These are phyloP conservation scores for Cryphonectria japonica DNA, from an alignment of 2,329 filamentous ascomycete species.

Conservation along the genomic window DNA sequence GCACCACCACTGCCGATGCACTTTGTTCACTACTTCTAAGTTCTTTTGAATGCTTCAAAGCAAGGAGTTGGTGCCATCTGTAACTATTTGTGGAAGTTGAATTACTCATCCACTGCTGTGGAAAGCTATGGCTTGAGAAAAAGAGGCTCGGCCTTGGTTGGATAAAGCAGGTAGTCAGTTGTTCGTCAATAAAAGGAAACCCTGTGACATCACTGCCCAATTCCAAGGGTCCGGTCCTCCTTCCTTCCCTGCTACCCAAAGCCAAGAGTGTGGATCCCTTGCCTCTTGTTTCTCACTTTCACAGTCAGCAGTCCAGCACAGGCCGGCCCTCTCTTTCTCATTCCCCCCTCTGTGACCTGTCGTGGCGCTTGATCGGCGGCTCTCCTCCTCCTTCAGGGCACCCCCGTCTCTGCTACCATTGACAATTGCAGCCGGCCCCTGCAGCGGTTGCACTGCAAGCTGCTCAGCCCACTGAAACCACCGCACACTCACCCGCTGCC, in stretches of 20 bases:
- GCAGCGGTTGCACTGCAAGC: not conserved
- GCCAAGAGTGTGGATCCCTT: slow-evolving; percentile 13
- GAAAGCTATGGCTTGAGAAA: not conserved
- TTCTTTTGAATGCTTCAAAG: no score
- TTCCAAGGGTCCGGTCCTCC: slow-evolving; percentile 5
- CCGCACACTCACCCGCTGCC: not conserved
- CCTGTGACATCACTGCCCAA: not conserved
- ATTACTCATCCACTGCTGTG: not conserved
- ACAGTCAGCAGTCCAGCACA: no score
- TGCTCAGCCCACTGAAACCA: slow-evolving; percentile 19
- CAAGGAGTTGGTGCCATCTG: no score
- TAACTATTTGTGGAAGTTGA: not conserved
- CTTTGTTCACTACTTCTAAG: no score
- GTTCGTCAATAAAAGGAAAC: not conserved
- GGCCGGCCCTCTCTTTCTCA: not conserved
- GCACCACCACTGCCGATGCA: no score
- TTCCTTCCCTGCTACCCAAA: not conserved
- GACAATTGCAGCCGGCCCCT: not conserved
- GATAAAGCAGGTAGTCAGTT: not conserved
- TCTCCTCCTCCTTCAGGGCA: not conserved
- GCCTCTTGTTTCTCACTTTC: not conserved
- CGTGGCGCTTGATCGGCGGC: not conserved
- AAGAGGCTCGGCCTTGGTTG: not conserved
- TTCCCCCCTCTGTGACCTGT: not conserved
- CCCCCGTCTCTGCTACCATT: not conserved